Conservation (phyloP, 306 rosid species). For the Fragaria ananassa region DNA sequence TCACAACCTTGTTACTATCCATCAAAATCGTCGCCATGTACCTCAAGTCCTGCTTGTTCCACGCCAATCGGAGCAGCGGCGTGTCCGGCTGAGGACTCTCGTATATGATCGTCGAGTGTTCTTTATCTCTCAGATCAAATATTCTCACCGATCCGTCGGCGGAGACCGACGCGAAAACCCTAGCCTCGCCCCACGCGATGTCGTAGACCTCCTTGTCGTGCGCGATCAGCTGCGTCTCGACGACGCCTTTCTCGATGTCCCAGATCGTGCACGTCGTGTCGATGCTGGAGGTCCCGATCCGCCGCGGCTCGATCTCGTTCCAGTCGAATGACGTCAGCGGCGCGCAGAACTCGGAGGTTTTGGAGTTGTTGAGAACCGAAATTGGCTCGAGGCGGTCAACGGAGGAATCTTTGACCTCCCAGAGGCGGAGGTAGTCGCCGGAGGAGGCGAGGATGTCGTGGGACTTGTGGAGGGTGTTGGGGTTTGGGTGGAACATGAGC, state of each 20-base stretch:
- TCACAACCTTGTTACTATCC: conserved; percentile 87
- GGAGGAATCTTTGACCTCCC: conserved; percentile 70
- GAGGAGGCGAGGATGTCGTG: conserved; percentile 81
- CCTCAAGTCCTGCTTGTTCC: conserved; percentile 94
- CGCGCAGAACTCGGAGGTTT: conserved; percentile 83
- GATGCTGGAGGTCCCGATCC: conserved; percentile 87
- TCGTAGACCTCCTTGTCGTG: conserved; percentile 93
- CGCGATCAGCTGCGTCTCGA: conserved; percentile 94
- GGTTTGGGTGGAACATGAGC: conserved; percentile 83
- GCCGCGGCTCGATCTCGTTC: conserved; percentile 80
- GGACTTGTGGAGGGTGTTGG: conserved; percentile 40
- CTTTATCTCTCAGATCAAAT: conserved; percentile 83
- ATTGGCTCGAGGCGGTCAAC: conserved; percentile 42
- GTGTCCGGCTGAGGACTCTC: conserved; percentile 95
- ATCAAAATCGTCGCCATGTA: conserved; percentile 89
- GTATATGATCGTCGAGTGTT: conserved; percentile 89
- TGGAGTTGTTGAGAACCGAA: conserved; percentile 78
- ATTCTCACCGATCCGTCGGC: conserved; percentile 94
- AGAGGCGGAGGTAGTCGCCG: conserved; percentile 96
- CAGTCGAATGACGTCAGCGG: conserved; percentile 95
- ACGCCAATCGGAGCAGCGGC: conserved; percentile 83
- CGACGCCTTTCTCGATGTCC: conserved; percentile 78
- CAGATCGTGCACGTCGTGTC: conserved; percentile 95
- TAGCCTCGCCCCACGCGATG: conserved; percentile 94
- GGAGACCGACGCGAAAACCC: conserved; percentile 89